phyloP scores from a whole-genome alignment of 805 yeast species.

The Lipomyces mesembrius region DNA sequence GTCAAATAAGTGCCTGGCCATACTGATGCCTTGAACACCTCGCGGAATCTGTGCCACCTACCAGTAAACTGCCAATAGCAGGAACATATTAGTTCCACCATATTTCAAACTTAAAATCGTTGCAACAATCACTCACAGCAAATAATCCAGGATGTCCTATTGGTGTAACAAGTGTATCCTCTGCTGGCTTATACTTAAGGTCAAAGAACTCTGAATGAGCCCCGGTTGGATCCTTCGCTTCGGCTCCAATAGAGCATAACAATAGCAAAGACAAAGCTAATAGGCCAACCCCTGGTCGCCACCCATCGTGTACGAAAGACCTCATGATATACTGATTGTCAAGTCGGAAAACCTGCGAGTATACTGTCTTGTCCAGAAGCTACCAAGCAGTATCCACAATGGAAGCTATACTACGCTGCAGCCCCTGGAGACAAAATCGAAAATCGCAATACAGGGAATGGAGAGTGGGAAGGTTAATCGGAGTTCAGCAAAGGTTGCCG shows the following conservation, averaged over 20 bases:
- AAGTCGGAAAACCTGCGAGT: neutral
- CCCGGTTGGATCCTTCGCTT: constrained; percentile 26
- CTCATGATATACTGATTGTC: neutral
- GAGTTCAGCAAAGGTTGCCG: neutral
- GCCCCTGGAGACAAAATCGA: neutral
- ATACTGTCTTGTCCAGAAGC: neutral
- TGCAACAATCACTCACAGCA: constrained; percentile 14
- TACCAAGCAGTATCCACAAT: neutral
- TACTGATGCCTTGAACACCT: constrained; percentile 29
- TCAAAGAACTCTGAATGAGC: constrained; percentile 30
- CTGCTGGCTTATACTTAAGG: constrained; percentile 28
- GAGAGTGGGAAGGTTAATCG: neutral
- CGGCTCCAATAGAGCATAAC: constrained; percentile 5
- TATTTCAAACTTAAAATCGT: neutral
- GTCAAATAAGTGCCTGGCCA: constrained; percentile 38
- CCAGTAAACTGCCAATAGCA: constrained; percentile 29
- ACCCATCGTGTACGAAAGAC: neutral
- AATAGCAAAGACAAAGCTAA: neutral
- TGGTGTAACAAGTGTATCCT: constrained; percentile 31
- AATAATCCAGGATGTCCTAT: constrained; percentile 32
- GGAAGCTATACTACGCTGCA: neutral
- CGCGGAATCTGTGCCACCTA: constrained; percentile 35
- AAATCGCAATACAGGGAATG: neutral
- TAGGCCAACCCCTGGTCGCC: neutral
- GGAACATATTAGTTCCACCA: neutral